A percentile compares a stretch with the other conserved stretches of the same genome.
Evolutionary conservation across 2,329 filamentous ascomycete genomes (phyloP).

Genomic region (Trichoderma sp.): DNA sequence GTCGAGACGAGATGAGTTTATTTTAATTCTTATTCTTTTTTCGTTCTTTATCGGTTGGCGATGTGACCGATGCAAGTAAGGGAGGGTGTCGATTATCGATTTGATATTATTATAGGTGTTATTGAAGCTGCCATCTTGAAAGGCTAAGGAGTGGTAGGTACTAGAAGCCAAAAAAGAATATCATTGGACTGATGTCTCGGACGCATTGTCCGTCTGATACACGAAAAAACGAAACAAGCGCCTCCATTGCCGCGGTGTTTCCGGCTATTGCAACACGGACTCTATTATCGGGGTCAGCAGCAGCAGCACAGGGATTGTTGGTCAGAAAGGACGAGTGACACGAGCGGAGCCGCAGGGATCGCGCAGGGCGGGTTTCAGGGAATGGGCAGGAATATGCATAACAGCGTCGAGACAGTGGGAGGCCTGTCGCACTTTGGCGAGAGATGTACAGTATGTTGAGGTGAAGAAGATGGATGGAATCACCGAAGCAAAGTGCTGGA

Average conservation of each 20-base stretch:
- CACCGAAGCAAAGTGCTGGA: too few relatives aligned
- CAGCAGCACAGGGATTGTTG: neutral
- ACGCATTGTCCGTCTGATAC: too few relatives aligned
- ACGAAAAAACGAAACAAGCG: neutral
- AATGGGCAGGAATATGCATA: conserved; percentile 5
- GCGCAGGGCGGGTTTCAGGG: neutral
- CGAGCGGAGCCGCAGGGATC: neutral
- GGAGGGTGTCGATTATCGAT: neutral
- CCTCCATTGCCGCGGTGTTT: neutral
- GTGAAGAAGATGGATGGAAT: too few relatives aligned
- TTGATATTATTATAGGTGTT: too few relatives aligned
- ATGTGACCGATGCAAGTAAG: neutral
- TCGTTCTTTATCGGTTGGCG: neutral
- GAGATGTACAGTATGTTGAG: too few relatives aligned
- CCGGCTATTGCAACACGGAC: neutral
- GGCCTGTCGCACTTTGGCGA: neutral
- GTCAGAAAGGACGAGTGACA: neutral
- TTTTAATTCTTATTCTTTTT: neutral
- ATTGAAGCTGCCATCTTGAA: too few relatives aligned
- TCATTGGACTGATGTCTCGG: too few relatives aligned
- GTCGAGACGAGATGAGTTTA: neutral
- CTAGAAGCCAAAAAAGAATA: neutral
- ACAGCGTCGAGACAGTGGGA: neutral
- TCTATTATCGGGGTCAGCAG: neutral
- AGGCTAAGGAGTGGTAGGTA: too few relatives aligned